These are phyloP conservation scores for Monosporascus sp. DNA, from an alignment of 2,329 filamentous ascomycete genomes.

Conservation along the genomic window DNA sequence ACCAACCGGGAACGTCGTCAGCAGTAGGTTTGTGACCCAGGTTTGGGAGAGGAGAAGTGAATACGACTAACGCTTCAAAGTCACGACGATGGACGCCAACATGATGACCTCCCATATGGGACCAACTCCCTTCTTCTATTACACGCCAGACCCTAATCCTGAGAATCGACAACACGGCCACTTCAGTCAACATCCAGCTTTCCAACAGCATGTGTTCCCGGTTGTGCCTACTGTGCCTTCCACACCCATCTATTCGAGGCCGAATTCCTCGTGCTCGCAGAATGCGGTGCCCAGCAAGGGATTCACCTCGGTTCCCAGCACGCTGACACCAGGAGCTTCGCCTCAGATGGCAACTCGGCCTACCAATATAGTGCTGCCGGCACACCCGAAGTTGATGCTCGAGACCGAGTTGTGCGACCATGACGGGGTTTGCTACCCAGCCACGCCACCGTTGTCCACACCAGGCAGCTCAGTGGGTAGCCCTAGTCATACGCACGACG, in stretches of 20 bases:
- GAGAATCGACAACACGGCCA: slow-evolving; percentile 71
- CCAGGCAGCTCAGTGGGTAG: slow-evolving; percentile 83
- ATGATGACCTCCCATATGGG: slow-evolving; percentile 57
- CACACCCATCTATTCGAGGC: slow-evolving; percentile 61
- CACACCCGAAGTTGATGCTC: slow-evolving; percentile 51
- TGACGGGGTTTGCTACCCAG: slow-evolving; percentile 68
- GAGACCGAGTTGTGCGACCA: slow-evolving; percentile 68
- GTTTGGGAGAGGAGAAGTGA: slow-evolving; percentile 2
- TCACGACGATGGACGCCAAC: slow-evolving; percentile 58
- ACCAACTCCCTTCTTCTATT: slow-evolving; percentile 81
- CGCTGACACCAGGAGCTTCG: slow-evolving; percentile 71
- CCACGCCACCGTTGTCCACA: slow-evolving; percentile 81
- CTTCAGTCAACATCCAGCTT: slow-evolving; percentile 62
- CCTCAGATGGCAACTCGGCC: slow-evolving; percentile 75
- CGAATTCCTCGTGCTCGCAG: slow-evolving; percentile 62
- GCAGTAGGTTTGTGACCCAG: slow-evolving; percentile 26
- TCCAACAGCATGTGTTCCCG: slow-evolving; percentile 51
- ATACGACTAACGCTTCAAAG: slow-evolving; percentile 18
- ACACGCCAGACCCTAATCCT: slow-evolving; percentile 69
- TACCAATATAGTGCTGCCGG: slow-evolving; percentile 45
- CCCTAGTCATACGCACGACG: slow-evolving; percentile 66
- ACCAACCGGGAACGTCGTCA: slow-evolving; percentile 11
- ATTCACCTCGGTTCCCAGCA: slow-evolving; percentile 53
- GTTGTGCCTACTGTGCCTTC: slow-evolving; percentile 55
- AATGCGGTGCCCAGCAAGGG: slow-evolving; percentile 44